Conservation (phyloP, 495 filamentous ascomycete genomes). For the Aspergillus sclerotioniger region DNA sequence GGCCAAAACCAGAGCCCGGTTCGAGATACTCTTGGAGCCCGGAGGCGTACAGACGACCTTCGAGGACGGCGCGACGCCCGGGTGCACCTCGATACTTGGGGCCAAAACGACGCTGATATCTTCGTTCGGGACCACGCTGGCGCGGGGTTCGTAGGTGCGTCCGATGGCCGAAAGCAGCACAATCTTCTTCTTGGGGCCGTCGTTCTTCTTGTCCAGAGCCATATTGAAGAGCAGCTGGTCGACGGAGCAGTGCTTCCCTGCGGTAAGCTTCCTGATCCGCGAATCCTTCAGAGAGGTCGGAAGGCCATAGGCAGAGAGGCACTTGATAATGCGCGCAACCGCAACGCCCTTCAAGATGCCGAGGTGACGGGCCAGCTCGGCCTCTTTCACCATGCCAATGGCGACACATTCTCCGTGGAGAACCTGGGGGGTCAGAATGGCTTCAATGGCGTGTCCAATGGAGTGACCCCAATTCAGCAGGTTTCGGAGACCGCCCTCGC, state of each 20-base stretch:
- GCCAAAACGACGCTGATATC: constrained; percentile 84
- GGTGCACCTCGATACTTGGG: constrained; percentile 69
- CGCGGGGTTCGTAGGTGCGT: constrained; percentile 78
- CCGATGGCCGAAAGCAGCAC: constrained; percentile 94
- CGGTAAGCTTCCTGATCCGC: constrained; percentile 79
- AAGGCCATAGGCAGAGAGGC: constrained; percentile 87
- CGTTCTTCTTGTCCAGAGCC: constrained; percentile 98
- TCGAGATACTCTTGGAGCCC: constrained; percentile 97
- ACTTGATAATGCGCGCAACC: constrained; percentile 86
- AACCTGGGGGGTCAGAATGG: constrained; percentile 91
- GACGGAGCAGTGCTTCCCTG: constrained; percentile 86
- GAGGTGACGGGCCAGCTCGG: constrained; percentile 85
- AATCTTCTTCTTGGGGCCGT: constrained; percentile 92
- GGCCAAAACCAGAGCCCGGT: constrained; percentile 88
- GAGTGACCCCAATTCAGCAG: constrained; percentile 98
- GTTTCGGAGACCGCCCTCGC: constrained; percentile 91
- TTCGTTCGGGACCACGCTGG: constrained; percentile 81
- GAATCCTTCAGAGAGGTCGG: constrained; percentile 84
- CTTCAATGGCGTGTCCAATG: constrained; percentile 95
- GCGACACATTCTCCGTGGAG: constrained; percentile 94
- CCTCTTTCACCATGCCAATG: constrained; percentile 98
- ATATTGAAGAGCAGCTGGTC: constrained; percentile 86
- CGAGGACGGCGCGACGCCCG: constrained; percentile 60
- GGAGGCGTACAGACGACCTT: constrained; percentile 80
- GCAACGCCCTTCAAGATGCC: constrained; percentile 84